Evolutionary conservation across 2,329 filamentous ascomycete species (phyloP), one percentile per base, ranked within the genome.

Genomic region (Rasamsonia emersonii): DNA sequence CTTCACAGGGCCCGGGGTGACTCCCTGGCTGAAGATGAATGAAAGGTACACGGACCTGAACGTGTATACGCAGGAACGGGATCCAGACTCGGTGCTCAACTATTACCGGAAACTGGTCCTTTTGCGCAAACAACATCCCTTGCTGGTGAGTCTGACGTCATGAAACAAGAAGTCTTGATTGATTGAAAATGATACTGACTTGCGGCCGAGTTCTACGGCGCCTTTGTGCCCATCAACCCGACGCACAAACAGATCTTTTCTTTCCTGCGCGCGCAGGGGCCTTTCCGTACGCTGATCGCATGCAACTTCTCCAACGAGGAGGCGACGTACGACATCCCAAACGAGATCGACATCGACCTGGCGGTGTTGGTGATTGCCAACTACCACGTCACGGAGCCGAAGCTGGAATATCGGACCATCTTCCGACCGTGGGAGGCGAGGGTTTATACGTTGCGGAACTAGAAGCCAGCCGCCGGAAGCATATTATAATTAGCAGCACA

Each of bases 21-120:
- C 58, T 18, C 75, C 78, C 1, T 83, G 79, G 79, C 81, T 82
- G 68, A 63, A 67, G 11, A 67, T 73, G 25, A 74, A 81, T 47
- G 70, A 76, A 37, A 70, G 73, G 46, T 75, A 73, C 50, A 47
- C 50, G 4, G 52, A 61, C 15, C 62, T 77, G 56, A 83, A 83
- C 47, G 76, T 72, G 19, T 64, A 63, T 1, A 41, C 58, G 2
- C 47, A 51, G 28, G 33, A 39, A 21, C 23, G 29, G 7, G 59
- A 68, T 18, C 38, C 53, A 0, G 37, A 53, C 1, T 65, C 64
- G 16, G 71, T 79, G 3, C 61, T 76, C 11, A 54, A 61, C 32
- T 77, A 73, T 49, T 83, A 75, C 63, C 67, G 69, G 35, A 52
- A 52, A 1, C 62, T 75, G 37, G 55, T 80, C 13, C 43, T 55